phyloP scores from a whole-genome alignment of 2,329 filamentous ascomycete genomes.

The Trichoderma sp. region DNA sequence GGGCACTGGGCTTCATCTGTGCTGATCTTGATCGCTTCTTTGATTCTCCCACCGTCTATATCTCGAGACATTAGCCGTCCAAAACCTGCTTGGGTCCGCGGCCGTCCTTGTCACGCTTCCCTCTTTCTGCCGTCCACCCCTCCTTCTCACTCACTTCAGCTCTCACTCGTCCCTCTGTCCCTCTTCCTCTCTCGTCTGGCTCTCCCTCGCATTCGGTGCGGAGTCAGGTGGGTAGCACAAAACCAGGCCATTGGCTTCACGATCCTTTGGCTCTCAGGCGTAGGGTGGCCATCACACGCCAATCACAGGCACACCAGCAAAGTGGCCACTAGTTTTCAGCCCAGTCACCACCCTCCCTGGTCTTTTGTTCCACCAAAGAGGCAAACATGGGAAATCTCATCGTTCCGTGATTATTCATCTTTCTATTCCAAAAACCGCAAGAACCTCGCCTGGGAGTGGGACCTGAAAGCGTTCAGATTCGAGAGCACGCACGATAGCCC shows the following conservation, averaged over 20 bases:
- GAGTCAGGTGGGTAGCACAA: slow-evolving; percentile 17
- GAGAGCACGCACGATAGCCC: slow-evolving; percentile 5
- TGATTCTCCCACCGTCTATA: background rate
- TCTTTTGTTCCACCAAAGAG: slow-evolving; percentile 6
- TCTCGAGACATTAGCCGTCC: background rate
- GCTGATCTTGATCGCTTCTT: background rate
- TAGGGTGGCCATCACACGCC: slow-evolving; percentile 15
- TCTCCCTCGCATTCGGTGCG: background rate
- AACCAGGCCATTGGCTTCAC: slow-evolving; percentile 4
- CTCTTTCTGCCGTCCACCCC: background rate
- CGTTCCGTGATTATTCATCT: slow-evolving; percentile 25
- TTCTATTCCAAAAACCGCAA: slow-evolving; percentile 3
- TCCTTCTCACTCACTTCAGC: background rate
- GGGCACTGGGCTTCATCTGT: background rate
- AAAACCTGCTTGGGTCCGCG: background rate
- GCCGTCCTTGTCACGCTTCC: background rate
- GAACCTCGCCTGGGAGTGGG: slow-evolving; percentile 13
- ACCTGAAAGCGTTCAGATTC: slow-evolving; percentile 11
- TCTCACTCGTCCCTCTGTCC: background rate
- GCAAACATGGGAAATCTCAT: slow-evolving; percentile 15
- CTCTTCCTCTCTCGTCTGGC: background rate
- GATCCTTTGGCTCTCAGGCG: slow-evolving; percentile 18
- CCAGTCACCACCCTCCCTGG: slow-evolving; percentile 19
- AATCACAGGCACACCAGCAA: slow-evolving; percentile 17
- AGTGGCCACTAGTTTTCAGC: slow-evolving; percentile 20